Conservation (phyloP, 495 filamentous ascomycete genomes). For the Penicillium nucicola region DNA sequence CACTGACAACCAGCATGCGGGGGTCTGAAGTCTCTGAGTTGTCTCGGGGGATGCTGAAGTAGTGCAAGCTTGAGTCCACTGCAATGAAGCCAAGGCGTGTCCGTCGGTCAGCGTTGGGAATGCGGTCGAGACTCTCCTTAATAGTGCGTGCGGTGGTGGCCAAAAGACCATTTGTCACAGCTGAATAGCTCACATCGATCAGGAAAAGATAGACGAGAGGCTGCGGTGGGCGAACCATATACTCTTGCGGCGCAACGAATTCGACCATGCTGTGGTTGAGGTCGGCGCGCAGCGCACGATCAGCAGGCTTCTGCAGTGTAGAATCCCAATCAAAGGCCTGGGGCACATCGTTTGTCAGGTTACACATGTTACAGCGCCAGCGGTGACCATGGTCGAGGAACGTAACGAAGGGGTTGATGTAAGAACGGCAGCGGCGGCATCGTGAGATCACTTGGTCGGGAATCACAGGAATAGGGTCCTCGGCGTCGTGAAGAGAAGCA, state of each 20-base stretch:
- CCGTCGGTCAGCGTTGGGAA: slow-evolving; percentile 92
- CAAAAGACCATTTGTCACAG: slow-evolving; percentile 88
- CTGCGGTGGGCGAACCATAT: slow-evolving; percentile 97
- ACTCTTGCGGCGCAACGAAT: slow-evolving; percentile 97
- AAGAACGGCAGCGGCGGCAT: slow-evolving; percentile 90
- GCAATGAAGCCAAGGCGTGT: slow-evolving; percentile 94
- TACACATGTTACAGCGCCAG: slow-evolving; percentile 99
- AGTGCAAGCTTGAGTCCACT: slow-evolving; percentile 91
- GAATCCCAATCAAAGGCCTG: slow-evolving; percentile 99
- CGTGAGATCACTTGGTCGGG: slow-evolving; percentile 96
- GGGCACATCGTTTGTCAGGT: slow-evolving; percentile 95
- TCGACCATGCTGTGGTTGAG: slow-evolving; percentile 93
- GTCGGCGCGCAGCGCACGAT: slow-evolving; percentile 85
- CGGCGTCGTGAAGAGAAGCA: slow-evolving; percentile 83
- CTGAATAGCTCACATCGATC: slow-evolving; percentile 91
- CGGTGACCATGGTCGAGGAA: slow-evolving; percentile 97
- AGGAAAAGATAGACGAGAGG: slow-evolving; percentile 97
- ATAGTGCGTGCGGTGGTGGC: slow-evolving; percentile 93
- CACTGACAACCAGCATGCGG: slow-evolving; percentile 90
- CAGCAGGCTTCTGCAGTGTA: slow-evolving; percentile 80
- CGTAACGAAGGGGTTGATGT: slow-evolving; percentile 95
- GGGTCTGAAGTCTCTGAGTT: slow-evolving; percentile 76
- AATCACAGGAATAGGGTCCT: slow-evolving; percentile 87
- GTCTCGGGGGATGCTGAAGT: slow-evolving; percentile 91
- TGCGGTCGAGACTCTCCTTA: slow-evolving; percentile 90